Conservation (phyloP, 2,329 filamentous ascomycete species). For the Phoma herbarum region DNA sequence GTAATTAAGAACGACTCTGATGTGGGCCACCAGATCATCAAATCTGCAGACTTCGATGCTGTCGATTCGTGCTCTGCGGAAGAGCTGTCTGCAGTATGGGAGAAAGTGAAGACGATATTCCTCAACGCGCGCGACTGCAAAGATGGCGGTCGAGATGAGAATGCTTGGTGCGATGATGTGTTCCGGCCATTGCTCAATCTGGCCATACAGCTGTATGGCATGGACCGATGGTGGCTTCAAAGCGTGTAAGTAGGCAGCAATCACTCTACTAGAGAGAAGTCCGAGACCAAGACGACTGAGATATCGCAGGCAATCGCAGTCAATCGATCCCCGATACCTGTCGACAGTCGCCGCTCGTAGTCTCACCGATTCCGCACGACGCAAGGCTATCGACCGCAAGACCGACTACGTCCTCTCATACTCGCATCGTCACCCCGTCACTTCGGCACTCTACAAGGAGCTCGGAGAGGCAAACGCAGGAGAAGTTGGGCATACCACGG, state of each 20-base stretch:
- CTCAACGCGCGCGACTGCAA: conserved; percentile 28
- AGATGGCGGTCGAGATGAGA: conserved; percentile 26
- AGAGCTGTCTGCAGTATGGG: conserved; percentile 16
- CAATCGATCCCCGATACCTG: conserved; percentile 20
- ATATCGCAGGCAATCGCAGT: conserved; percentile 29
- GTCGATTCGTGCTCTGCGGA: conserved; percentile 18
- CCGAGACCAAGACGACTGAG: not conserved
- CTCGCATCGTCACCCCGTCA: conserved; percentile 25
- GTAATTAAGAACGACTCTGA: conserved; percentile 25
- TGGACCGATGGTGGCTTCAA: conserved; percentile 27
- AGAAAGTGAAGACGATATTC: conserved; percentile 28
- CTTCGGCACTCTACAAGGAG: conserved; percentile 28
- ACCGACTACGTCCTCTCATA: conserved; percentile 32
- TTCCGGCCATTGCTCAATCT: conserved; percentile 30
- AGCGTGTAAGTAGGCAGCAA: conserved; percentile 21
- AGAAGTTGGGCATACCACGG: conserved; percentile 21
- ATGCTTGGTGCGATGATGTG: conserved; percentile 32
- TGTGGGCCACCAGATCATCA: conserved; percentile 27
- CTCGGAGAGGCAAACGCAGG: conserved; percentile 22
- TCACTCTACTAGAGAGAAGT: not conserved
- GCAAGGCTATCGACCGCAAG: conserved; percentile 22
- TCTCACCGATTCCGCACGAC: not conserved
- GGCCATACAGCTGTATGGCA: conserved; percentile 27
- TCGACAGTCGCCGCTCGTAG: not conserved
- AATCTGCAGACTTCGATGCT: conserved; percentile 22